Percentiles rank a stretch among this genome's conserved stretches.
Evolutionary conservation across 805 yeast species (phyloP).

Genomic region (Candida rishiriensis): DNA sequence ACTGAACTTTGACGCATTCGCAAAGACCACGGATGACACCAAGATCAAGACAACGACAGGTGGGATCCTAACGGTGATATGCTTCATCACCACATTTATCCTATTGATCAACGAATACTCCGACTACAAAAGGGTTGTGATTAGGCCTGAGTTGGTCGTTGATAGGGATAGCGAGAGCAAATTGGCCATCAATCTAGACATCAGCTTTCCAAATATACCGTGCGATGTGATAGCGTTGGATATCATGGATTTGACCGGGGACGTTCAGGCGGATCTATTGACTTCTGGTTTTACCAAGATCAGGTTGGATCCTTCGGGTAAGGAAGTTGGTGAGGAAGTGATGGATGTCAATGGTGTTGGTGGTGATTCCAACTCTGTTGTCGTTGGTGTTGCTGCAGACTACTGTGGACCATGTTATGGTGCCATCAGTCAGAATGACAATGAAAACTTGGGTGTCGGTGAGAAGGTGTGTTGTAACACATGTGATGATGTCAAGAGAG

Average conservation of each 20-base stretch:
- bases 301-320: slow-evolving; percentile 55
- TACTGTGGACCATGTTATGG: slow-evolving; percentile 94
- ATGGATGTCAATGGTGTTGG: slow-evolving; percentile 36
- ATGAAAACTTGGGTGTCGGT: slow-evolving; percentile 33
- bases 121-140: slow-evolving; percentile 63
- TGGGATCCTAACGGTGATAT: slow-evolving; percentile 76
- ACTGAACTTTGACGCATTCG: slow-evolving; percentile 78
- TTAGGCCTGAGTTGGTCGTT: slow-evolving; percentile 81
- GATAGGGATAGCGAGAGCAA: slow-evolving; percentile 76
- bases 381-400: slow-evolving; percentile 21
- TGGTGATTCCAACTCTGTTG: slow-evolving; percentile 11
- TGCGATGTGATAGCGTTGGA: slow-evolving; percentile 81
- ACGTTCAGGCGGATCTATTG: slow-evolving; percentile 67
- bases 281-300: slow-evolving; percentile 68
- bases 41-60: slow-evolving; percentile 85
- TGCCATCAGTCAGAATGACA: slow-evolving; percentile 55
- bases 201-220: slow-evolving; percentile 80
- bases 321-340: slow-evolving; percentile 35
- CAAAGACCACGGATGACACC: slow-evolving; percentile 93
- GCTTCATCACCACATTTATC: slow-evolving; percentile 55
- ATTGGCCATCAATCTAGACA: slow-evolving; percentile 74
- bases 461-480: slow-evolving; percentile 72
- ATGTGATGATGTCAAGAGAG: slow-evolving; percentile 75
- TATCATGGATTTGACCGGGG: slow-evolving; percentile 86
- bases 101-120: slow-evolving; percentile 71